phyloP scores from a whole-genome alignment of 139 green algal genomes.

The Coelastrella sp. region DNA sequence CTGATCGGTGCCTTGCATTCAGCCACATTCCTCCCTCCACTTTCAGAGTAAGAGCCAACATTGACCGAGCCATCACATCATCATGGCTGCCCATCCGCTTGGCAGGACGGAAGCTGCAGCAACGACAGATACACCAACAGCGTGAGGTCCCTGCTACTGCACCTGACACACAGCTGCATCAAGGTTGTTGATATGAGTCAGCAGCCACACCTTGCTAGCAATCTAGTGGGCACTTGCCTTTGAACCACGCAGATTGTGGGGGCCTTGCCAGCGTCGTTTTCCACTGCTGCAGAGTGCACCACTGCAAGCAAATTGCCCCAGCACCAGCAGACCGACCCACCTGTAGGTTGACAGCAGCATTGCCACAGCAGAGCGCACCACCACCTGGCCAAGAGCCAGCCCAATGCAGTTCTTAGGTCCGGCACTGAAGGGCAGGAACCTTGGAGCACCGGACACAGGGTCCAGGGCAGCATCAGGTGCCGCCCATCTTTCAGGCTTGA shows the following conservation, averaged over 20 bases:
- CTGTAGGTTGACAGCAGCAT: constrained; percentile 42
- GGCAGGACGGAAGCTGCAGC: constrained; percentile 5
- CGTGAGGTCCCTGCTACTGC: no score
- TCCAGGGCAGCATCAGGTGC: constrained; percentile 21
- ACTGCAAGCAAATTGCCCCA: background rate
- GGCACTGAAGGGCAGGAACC: constrained; percentile 31
- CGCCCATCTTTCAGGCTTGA: constrained; percentile 34
- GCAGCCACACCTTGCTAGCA: no score
- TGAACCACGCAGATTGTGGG: no score
- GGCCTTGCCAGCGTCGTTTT: background rate
- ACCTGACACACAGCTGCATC: background rate
- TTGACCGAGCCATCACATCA: constrained; percentile 9
- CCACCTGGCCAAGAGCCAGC: constrained; percentile 29
- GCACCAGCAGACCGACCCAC: background rate
- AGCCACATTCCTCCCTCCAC: constrained; percentile 39
- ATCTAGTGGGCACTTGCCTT: no score
- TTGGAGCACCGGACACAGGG: background rate
- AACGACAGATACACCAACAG: background rate
- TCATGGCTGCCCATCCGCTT: constrained; percentile 20
- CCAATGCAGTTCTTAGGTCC: constrained; percentile 38
- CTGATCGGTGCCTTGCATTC: background rate
- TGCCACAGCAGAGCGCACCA: constrained; percentile 14
- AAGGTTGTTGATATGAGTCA: no score
- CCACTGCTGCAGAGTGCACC: background rate
- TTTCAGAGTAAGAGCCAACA: constrained; percentile 38